A percentile compares a stretch with the other conserved stretches of the same genome.
Conservation (phyloP, 768 basidiomycete genomes). For the Fibroporia radiculosa region DNA sequence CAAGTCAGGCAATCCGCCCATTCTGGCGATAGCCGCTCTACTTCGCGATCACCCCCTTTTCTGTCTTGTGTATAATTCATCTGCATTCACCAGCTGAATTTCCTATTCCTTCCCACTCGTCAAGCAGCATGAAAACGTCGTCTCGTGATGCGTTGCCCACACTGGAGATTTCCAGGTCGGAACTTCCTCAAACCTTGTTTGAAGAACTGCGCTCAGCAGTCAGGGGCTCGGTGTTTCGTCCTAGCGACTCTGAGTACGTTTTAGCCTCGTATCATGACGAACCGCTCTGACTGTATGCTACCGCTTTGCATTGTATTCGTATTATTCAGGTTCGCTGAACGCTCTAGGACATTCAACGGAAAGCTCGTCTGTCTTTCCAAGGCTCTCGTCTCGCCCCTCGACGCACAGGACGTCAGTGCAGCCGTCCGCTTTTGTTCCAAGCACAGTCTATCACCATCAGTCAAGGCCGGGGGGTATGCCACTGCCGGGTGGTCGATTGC, state of each 20-base stretch:
- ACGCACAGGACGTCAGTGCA: conserved; percentile 79
- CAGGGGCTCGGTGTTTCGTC: conserved; percentile 14
- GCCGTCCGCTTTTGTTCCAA: conserved; percentile 67
- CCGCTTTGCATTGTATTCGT: too few species aligned
- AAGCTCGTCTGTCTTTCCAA: conserved; percentile 15
- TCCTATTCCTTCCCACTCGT: too few species aligned
- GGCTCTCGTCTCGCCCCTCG: conserved; percentile 55
- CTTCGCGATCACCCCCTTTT: too few species aligned
- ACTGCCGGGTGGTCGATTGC: conserved; percentile 86
- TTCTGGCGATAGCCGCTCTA: too few species aligned
- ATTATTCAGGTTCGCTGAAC: conserved; percentile 18
- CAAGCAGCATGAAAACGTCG: too few species aligned
- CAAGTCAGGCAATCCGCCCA: too few species aligned
- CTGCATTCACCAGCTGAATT: too few species aligned
- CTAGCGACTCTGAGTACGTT: conserved; percentile 12
- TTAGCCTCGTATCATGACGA: background rate
- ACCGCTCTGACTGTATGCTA: background rate
- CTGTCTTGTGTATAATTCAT: too few species aligned
- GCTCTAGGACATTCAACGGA: conserved; percentile 22
- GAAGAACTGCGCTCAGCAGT: conserved; percentile 12
- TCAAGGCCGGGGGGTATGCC: conserved; percentile 88
- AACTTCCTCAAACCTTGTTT: conserved; percentile 6
- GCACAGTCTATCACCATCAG: conserved; percentile 62
- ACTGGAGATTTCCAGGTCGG: background rate
- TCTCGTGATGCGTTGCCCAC: background rate